phyloP scores from a whole-genome alignment of 805 yeast genomes.

The Ogataea glucozyma region DNA sequence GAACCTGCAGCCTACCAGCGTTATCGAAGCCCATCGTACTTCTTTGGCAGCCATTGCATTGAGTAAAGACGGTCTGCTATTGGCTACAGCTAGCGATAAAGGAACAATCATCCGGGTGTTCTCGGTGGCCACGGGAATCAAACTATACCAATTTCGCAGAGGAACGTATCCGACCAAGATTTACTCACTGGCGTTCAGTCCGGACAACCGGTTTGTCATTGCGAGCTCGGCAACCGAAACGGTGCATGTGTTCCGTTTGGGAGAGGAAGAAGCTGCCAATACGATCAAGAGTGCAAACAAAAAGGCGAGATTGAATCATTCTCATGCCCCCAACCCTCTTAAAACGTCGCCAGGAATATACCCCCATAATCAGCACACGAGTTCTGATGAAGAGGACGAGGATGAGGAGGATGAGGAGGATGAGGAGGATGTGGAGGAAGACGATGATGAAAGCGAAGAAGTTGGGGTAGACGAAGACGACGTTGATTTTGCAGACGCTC shows the following conservation, averaged over 20 bases:
- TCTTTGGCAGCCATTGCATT: slow-evolving; percentile 71
- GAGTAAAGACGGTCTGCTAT: slow-evolving; percentile 72
- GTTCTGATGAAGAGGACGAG: slow-evolving; percentile 40
- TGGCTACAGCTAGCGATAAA: slow-evolving; percentile 90
- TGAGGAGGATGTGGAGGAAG: slow-evolving; percentile 28
- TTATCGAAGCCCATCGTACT: slow-evolving; percentile 86
- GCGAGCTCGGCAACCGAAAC: slow-evolving; percentile 92
- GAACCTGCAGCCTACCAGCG: slow-evolving; percentile 76
- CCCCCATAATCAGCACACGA: slow-evolving; percentile 26
- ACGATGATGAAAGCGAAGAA: slow-evolving; percentile 21
- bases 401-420: slow-evolving; percentile 32
- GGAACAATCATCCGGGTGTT: slow-evolving; percentile 91
- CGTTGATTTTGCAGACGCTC: slow-evolving; percentile 17
- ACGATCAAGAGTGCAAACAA: slow-evolving; percentile 28
- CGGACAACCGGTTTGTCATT: slow-evolving; percentile 69
- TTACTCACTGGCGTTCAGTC: slow-evolving; percentile 77
- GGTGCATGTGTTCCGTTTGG: slow-evolving; percentile 84
- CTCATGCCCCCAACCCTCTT: slow-evolving; percentile 21
- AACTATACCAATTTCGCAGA: slow-evolving; percentile 76
- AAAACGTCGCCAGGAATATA: slow-evolving; percentile 24
- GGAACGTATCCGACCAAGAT: slow-evolving; percentile 90
- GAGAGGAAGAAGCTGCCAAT: slow-evolving; percentile 44
- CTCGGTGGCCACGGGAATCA: slow-evolving; percentile 68
- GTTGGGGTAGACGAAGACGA: slow-evolving; percentile 24
- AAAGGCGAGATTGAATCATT: slow-evolving; percentile 14